phyloP scores from a whole-genome alignment of 2,329 filamentous ascomycete genomes.

The Chrysosporium queenslandicum region DNA sequence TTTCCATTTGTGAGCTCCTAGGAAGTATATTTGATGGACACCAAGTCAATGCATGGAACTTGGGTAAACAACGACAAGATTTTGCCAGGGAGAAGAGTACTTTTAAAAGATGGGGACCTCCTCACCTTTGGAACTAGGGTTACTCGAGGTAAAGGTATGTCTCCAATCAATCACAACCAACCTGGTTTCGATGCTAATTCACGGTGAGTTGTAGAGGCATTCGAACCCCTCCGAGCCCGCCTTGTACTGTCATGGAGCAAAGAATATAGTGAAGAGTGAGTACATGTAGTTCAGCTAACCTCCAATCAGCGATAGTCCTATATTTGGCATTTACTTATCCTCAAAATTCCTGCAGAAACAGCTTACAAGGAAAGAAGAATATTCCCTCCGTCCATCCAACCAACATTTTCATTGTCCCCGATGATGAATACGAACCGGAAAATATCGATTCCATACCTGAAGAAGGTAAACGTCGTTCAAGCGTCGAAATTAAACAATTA shows the following conservation, averaged over 20 bases:
- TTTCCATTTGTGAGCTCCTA: slow-evolving; percentile 16
- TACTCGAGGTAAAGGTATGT: slow-evolving; percentile 38
- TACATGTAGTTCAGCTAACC: not conserved
- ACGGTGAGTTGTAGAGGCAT: slow-evolving; percentile 9
- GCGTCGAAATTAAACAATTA: slow-evolving; percentile 1
- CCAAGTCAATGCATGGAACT: slow-evolving; percentile 54
- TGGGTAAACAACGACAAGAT: slow-evolving; percentile 43
- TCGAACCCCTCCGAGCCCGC: slow-evolving; percentile 27
- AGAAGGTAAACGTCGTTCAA: slow-evolving; percentile 8
- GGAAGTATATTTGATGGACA: slow-evolving; percentile 44
- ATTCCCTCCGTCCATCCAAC: slow-evolving; percentile 15
- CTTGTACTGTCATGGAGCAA: slow-evolving; percentile 26
- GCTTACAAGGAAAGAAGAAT: not conserved
- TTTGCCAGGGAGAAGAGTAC: slow-evolving; percentile 28
- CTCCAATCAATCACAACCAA: not conserved
- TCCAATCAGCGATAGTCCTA: too few species aligned
- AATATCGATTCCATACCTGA: too few species aligned
- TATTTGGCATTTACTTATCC: too few species aligned
- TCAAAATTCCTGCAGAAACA: not conserved
- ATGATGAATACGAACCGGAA: slow-evolving; percentile 29
- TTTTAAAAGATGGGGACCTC: slow-evolving; percentile 31
- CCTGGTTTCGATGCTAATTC: not conserved
- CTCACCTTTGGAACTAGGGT: slow-evolving; percentile 43
- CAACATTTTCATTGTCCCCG: slow-evolving; percentile 36
- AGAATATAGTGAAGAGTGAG: slow-evolving; percentile 15